These are phyloP conservation scores for Picea sitchensis DNA, from an alignment of 75 land plant genomes.

Conservation along the genomic window DNA sequence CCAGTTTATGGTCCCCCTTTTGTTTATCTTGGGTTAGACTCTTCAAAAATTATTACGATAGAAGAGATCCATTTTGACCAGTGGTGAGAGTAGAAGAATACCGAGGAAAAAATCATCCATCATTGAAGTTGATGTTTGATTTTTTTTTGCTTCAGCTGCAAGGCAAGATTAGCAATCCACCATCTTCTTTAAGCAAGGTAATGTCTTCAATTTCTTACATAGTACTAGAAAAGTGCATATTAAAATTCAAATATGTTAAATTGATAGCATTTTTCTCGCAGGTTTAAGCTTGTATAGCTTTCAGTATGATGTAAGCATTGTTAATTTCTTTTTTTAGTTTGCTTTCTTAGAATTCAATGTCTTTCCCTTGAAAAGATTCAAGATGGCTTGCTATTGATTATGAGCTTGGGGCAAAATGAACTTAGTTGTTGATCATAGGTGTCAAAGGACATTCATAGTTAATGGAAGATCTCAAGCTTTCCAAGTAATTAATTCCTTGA, in stretches of 20 bases:
- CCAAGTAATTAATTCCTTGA: too few species aligned
- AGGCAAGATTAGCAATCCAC: neutral
- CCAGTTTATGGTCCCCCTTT: neutral
- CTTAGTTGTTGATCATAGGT: too few species aligned
- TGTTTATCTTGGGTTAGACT: neutral
- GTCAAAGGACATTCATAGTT: too few species aligned
- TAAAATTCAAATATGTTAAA: neutral
- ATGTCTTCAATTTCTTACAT: neutral
- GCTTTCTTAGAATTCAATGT: too few species aligned
- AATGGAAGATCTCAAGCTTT: too few species aligned
- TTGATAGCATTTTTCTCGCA: neutral
- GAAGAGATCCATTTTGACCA: neutral
- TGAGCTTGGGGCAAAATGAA: too few species aligned
- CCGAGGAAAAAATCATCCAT: neutral
- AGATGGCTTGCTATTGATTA: too few species aligned
- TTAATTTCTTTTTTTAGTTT: too few species aligned
- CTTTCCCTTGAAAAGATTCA: too few species aligned
- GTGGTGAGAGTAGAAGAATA: neutral
- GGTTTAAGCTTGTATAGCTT: neutral
- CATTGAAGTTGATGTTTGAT: neutral
- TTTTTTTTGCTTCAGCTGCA: slow-evolving; percentile 4
- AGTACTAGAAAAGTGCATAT: neutral
- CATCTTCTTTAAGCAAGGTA: neutral
- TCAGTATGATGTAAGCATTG: too few species aligned
- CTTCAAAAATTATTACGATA: neutral